Evolutionary conservation across 352 stramenopile species (phyloP).

Genomic region (Globisporangium spinosum): DNA sequence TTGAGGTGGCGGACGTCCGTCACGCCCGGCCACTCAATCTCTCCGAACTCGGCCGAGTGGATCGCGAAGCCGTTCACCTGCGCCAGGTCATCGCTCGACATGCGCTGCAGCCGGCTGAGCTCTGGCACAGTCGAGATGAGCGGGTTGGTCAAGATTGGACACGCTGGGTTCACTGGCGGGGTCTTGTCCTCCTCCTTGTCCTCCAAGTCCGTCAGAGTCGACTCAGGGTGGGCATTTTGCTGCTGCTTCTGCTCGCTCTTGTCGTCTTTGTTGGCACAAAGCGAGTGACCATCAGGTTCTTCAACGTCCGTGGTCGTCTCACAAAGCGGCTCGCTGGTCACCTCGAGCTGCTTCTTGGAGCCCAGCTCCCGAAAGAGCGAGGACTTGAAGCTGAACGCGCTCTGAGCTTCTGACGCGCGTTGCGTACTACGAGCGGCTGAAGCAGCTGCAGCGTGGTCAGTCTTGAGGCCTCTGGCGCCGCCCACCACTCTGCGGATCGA

Average conservation of each 20-base stretch:
- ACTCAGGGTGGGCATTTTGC: not conserved
- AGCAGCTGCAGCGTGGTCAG: not conserved
- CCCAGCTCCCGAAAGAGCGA: constrained; percentile 26
- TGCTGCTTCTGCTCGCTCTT: not conserved
- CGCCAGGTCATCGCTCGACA: constrained; percentile 36
- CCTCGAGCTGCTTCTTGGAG: constrained; percentile 9
- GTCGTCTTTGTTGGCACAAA: not conserved
- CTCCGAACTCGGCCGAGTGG: constrained; percentile 29
- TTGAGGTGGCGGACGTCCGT: constrained; percentile 45
- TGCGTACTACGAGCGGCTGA: not conserved
- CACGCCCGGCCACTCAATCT: constrained; percentile 36
- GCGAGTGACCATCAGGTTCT: not conserved
- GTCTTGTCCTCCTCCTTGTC: not conserved
- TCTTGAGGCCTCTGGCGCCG: not conserved
- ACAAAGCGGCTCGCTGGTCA: not conserved
- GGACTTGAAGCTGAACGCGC: constrained; percentile 31
- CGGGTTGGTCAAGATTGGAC: constrained; percentile 29
- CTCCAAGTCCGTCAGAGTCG: not conserved
- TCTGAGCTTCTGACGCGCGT: not conserved
- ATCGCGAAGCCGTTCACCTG: constrained; percentile 40
- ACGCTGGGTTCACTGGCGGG: constrained; percentile 7
- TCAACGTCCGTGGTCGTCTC: not conserved
- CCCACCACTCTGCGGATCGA: not conserved
- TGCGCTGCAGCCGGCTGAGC: constrained; percentile 26
- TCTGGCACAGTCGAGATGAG: constrained; percentile 44